These are phyloP conservation scores for Malassezia sp. DNA, from an alignment of 1,284 basidiomycete genomes.

Conservation along the genomic window DNA sequence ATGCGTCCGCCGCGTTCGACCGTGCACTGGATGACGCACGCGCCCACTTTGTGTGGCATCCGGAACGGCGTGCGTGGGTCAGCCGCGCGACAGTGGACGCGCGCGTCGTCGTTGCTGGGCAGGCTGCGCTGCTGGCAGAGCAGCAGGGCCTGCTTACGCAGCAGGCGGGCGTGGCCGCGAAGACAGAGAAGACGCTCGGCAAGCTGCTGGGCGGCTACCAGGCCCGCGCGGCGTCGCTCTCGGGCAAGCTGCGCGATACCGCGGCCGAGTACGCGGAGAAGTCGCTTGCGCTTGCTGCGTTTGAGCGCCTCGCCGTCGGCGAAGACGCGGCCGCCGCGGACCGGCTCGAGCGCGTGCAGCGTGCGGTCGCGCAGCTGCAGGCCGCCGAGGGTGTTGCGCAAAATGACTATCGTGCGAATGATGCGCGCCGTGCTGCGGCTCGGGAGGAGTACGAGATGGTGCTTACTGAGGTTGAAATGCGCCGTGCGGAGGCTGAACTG, in stretches of 20 bases:
- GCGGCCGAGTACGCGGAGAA: constrained; percentile 22
- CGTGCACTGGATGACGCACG: constrained; percentile 46
- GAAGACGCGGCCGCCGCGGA: constrained; percentile 31
- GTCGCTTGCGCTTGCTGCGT: constrained; percentile 23
- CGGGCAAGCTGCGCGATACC: constrained; percentile 47
- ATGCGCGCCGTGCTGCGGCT: constrained; percentile 21
- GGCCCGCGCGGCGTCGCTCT: constrained; percentile 60
- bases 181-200: constrained; percentile 80
- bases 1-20: too few species aligned
- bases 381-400: constrained; percentile 30
- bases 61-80: constrained; percentile 57
- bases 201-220: constrained; percentile 84
- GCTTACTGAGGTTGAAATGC: constrained; percentile 40
- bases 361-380: constrained; percentile 29
- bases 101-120: constrained; percentile 59
- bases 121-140: constrained; percentile 56
- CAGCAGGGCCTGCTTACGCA: constrained; percentile 66
- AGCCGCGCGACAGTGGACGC: constrained; percentile 52
- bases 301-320: constrained; percentile 25
- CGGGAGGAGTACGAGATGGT: constrained; percentile 30
- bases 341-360: constrained; percentile 25
- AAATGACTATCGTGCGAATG: constrained; percentile 21
- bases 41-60: constrained; percentile 58
- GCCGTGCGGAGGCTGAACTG: constrained; percentile 26
- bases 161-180: constrained; percentile 67